Percentiles rank a stretch among this genome's conserved stretches.
Conservation (phyloP, 306 rosid genomes). For the Albizia julibrissin region DNA sequence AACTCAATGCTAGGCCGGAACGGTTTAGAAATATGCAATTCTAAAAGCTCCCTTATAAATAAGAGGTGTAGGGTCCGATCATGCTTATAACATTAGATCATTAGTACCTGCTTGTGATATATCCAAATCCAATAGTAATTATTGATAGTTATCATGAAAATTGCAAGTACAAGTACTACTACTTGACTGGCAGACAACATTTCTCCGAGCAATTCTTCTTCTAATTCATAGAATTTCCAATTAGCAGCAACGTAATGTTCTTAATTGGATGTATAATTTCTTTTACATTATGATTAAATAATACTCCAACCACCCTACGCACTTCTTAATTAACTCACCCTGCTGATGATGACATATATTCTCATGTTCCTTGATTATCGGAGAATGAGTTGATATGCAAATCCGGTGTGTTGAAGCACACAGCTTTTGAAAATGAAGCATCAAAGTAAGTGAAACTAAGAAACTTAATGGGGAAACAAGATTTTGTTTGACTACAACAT, state of each 20-base stretch:
- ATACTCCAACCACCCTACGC: neutral
- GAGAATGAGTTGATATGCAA: conserved; percentile 26
- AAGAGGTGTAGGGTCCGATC: too few relatives aligned
- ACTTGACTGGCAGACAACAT: neutral
- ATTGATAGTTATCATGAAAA: conserved; percentile 24
- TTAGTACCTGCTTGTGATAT: conserved; percentile 19
- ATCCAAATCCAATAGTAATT: conserved; percentile 43
- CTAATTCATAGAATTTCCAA: neutral
- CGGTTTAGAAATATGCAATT: neutral
- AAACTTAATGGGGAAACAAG: neutral
- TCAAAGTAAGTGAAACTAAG: conserved; percentile 33
- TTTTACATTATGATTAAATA: neutral
- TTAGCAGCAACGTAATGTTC: neutral
- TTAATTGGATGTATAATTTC: neutral
- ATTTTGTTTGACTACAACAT: neutral
- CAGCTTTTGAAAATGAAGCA: conserved; percentile 18
- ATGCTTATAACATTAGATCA: too few relatives aligned
- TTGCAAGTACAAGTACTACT: conserved; percentile 8
- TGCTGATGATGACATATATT: neutral
- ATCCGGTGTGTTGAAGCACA: conserved; percentile 25
- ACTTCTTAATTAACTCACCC: neutral
- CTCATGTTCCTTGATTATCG: conserved; percentile 32
- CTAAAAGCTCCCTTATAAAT: neutral
- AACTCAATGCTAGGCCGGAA: neutral
- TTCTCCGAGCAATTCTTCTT: neutral